Base-by-base conservation (phyloP, 2,329 filamentous ascomycete genomes). In the Ambrosiella cleistominuta region DNA sequence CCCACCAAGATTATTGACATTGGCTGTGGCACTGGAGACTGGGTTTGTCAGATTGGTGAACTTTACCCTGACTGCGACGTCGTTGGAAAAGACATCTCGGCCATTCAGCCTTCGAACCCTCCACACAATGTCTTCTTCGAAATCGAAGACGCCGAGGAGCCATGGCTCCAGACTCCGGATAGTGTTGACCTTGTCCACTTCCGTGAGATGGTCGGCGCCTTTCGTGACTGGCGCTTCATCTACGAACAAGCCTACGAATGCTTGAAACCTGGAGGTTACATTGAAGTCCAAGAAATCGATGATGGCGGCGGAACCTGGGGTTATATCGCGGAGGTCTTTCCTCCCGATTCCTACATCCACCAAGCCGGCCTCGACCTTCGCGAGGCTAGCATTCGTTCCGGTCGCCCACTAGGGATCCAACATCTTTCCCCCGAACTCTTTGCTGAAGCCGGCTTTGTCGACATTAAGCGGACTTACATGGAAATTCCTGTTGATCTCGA, bases 51-150 rank as follows among this genome's bases (percentile, higher is more conserved):
- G 61, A 76, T 81, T 70, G 77, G 75, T 12, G 77, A 80, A 64
- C 63, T 70, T 38, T 76, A 71, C 63, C 76, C 76, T 4, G 66
- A 71, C 38, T 79, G 76, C 64, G 77, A 81, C 63, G 75, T 81
- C 3, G 74, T 77, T 5, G 78, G 78, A 19, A 79, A 76, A 47
- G 78, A 81, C 62, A 79, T 80, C 58, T 75, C 77, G 13, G 77
- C 78, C 60, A 77, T 80, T 54, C 69, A 69, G 15, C 77, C 80
- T 62, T 75, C 75, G n/a, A 73, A 74, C 39, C 75, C 78, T 6
- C 78, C 78, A 4, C 74, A 75, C 64, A 81, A 81, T 61, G 73
- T 79, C 44, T 79, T 76, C 63, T 81, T 80, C 67, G 77, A 80
- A 66, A 72, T 81, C 4, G 77, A 81, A 62, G 76, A 81, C 63